Base-by-base conservation (phyloP, 139 green algal species). In the Pleodorina starrii region DNA sequence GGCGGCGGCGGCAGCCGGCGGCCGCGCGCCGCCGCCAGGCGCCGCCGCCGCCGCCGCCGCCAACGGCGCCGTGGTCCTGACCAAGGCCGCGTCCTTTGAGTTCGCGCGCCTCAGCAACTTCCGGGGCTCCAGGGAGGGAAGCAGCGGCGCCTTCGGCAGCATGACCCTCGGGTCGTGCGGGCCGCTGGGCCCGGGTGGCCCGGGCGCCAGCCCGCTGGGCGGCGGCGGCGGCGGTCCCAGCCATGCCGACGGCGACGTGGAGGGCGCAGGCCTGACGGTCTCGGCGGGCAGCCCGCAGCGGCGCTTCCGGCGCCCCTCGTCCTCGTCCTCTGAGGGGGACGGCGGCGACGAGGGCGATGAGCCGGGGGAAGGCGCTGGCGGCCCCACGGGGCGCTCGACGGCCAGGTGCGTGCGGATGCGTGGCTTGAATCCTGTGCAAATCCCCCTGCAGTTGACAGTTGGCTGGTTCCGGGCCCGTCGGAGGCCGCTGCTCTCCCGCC, bases 51-150 rank as follows among this genome's bases (percentile, higher is more conserved):
- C 29, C 50, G 25, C n/a, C 44, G 74, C 29, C 27, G 25, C 25
- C 46, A 43, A 12, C 50, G 51, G 21, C 32, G 19, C 76, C n/a
- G 48, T 46, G 6, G 35, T n/a, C 29, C 38, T 54, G 38, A 38
- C 73, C 36, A 85, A 77, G 16, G 25, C 43, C 0, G 3, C 44
- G 3, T 88, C 82, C 3, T 88, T 88, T 19, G 82, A 88, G 63
- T 88, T 88, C 66, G 14, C 46, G 1, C 60, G 81, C n/a, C n/a
- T n/a, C 46, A 27, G 29, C 32, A 76, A 76, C 7, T 11, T 46
- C 40, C 72, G 72, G 23, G 9, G 14, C 40, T 4, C 72, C 2
- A 35, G 27, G 43, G 42, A 57, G 42, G 72, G 42, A 11, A 23
- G 17, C 40, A 54, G 29, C 43, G 29, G 74, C 25, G 74, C 25